A percentile compares a stretch with the other conserved stretches of the same genome.
Conservation (phyloP, 805 yeast genomes). For the Deakozyma indianensis region DNA sequence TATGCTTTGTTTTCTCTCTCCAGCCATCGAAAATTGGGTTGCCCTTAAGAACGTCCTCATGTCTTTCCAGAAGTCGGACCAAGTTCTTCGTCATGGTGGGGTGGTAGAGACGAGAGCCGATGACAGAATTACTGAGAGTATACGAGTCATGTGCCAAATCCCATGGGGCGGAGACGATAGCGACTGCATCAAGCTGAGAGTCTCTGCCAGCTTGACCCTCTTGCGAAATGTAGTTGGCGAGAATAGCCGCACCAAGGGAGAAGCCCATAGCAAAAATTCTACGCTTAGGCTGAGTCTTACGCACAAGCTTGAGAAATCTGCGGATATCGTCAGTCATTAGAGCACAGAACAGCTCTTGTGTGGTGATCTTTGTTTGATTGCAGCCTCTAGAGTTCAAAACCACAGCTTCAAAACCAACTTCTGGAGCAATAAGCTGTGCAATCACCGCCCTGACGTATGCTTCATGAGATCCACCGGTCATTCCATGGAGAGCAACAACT, state of each 20-base stretch:
- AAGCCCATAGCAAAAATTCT: constrained; percentile 58
- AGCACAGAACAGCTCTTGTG: constrained; percentile 58
- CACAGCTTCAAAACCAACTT: constrained; percentile 40
- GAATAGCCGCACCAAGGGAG: constrained; percentile 63
- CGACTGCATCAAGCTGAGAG: constrained; percentile 35
- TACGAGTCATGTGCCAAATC: constrained; percentile 41
- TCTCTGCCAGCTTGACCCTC: constrained; percentile 30
- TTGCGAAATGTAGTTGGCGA: constrained; percentile 61
- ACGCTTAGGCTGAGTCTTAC: constrained; percentile 41
- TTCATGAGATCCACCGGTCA: constrained; percentile 80
- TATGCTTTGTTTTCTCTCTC: constrained; percentile 10
- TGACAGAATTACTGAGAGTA: constrained; percentile 25
- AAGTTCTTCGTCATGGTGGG: constrained; percentile 37
- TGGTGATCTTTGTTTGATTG: constrained; percentile 50
- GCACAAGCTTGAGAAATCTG: constrained; percentile 37
- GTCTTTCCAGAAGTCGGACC: constrained; percentile 27
- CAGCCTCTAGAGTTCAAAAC: constrained; percentile 71
- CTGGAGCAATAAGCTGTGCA: constrained; percentile 15
- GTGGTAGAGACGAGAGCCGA: constrained; percentile 35
- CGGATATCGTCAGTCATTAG: constrained; percentile 59
- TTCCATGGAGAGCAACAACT: constrained; percentile 56
- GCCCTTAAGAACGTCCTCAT: constrained; percentile 25
- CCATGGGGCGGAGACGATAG: constrained; percentile 60
- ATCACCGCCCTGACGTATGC: constrained; percentile 52
- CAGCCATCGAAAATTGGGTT: constrained; percentile 18